Evolutionary conservation across 164 flowering plant species (phyloP).

Genomic region (Chimonanthus salicifolius): DNA sequence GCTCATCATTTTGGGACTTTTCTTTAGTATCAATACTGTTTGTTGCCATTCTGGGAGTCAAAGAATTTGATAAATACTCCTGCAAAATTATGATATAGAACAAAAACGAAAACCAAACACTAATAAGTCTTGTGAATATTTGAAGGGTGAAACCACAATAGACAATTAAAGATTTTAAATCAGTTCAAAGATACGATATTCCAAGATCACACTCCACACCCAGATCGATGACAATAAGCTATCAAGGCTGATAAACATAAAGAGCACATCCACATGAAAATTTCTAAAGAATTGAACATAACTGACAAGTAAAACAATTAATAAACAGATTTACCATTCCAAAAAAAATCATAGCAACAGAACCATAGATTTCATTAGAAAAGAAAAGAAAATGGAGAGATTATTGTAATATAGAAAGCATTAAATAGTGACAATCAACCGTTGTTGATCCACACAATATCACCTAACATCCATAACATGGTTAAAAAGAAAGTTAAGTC

Average conservation of each 20-base stretch:
- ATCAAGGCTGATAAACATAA: neutral
- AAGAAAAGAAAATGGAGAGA: no score
- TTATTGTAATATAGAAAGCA: no score
- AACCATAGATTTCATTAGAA: no score
- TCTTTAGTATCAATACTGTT: slow-evolving; percentile 25
- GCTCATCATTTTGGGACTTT: slow-evolving; percentile 52
- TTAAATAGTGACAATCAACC: no score
- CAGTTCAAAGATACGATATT: neutral
- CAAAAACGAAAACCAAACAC: neutral
- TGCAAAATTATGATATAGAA: slow-evolving; percentile 21
- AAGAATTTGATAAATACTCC: slow-evolving; percentile 37
- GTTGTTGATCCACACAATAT: no score
- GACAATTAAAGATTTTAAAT: neutral
- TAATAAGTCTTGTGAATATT: neutral
- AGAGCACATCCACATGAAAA: neutral
- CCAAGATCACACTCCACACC: neutral
- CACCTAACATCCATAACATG: no score
- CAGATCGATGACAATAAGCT: neutral
- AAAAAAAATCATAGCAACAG: no score
- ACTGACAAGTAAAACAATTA: no score
- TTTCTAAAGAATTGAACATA: no score
- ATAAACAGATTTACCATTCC: no score
- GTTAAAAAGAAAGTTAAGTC: no score
- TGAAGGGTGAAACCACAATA: neutral
- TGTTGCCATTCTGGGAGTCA: slow-evolving; percentile 18